Evolutionary conservation across 1,284 basidiomycete species (phyloP).

Genomic region (Mycocalia duriaeana): DNA sequence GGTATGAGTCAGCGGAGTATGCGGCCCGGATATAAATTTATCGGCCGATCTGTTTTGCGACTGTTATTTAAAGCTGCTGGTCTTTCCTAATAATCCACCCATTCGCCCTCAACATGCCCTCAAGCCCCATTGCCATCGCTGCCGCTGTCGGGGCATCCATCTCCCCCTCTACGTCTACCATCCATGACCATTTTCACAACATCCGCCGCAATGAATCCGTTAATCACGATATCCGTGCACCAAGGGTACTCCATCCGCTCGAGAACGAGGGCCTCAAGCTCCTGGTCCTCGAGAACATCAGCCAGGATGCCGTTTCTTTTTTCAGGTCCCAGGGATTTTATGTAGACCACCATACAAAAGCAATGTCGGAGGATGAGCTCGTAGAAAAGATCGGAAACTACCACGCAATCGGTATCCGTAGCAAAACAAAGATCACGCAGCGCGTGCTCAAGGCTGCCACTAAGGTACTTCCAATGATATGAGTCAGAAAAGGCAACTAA

Average conservation of each 20-base stretch:
- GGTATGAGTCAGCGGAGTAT: constrained; percentile 16
- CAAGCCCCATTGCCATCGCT: constrained; percentile 39
- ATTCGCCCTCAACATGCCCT: constrained; percentile 22
- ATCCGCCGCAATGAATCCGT: constrained; percentile 20
- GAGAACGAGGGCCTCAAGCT: constrained; percentile 76
- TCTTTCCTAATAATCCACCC: no score
- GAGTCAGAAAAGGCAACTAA: no score
- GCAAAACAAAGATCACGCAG: constrained; percentile 95
- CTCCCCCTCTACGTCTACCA: constrained; percentile 37
- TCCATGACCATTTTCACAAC: constrained; percentile 43
- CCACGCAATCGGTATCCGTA: constrained; percentile 94
- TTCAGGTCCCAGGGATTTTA: constrained; percentile 87
- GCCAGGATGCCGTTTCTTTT: constrained; percentile 80
- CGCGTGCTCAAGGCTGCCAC: constrained; percentile 83
- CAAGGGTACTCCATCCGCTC: constrained; percentile 69
- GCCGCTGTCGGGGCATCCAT: constrained; percentile 40
- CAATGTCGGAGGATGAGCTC: constrained; percentile 91
- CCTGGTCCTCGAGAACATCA: constrained; percentile 94
- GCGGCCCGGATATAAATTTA: constrained; percentile 17
- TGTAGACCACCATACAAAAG: constrained; percentile 87
- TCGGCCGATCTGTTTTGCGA: no score
- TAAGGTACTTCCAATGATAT: constrained; percentile 63
- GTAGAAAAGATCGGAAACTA: constrained; percentile 83
- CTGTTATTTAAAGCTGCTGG: no score
- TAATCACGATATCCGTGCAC: constrained; percentile 38